Evolutionary conservation across 2,329 filamentous ascomycete genomes (phyloP).

Genomic region (Remersonia thermophila): DNA sequence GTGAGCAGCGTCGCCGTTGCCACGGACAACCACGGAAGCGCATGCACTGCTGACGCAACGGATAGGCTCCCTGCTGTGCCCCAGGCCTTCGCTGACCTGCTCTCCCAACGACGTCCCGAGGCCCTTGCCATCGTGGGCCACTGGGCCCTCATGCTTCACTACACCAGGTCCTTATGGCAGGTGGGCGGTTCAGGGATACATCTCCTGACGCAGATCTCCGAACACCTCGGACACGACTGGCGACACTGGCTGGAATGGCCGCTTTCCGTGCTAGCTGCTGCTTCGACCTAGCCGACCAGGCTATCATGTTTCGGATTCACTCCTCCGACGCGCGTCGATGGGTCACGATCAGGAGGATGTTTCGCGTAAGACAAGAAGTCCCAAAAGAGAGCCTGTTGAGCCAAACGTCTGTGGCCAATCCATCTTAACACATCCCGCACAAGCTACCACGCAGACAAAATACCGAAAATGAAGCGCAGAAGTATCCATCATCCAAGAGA

Average conservation of each 20-base stretch:
- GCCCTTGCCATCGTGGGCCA: slow-evolving; percentile 36
- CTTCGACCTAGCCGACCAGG: neutral
- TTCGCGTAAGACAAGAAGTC: no score
- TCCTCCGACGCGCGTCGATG: no score
- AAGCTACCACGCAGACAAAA: no score
- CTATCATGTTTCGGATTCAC: no score
- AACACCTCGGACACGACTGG: slow-evolving; percentile 13
- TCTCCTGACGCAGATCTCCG: slow-evolving; percentile 19
- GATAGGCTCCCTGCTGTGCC: slow-evolving; percentile 16
- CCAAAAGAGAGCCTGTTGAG: no score
- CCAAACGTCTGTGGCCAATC: no score
- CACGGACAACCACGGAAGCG: no score
- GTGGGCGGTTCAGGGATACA: slow-evolving; percentile 21
- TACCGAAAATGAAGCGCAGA: no score
- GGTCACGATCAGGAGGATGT: no score
- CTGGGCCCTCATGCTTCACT: slow-evolving; percentile 36
- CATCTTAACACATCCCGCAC: no score
- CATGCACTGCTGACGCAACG: slow-evolving; percentile 1
- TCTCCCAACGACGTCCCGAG: slow-evolving; percentile 26
- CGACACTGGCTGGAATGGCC: slow-evolving; percentile 13
- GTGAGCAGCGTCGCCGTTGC: slow-evolving; percentile 16
- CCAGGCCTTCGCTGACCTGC: slow-evolving; percentile 23
- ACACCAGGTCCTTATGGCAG: slow-evolving; percentile 28
- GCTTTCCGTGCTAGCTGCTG: slow-evolving; percentile 7
- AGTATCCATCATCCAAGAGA: no score